Base-by-base conservation (phyloP, 1,284 basidiomycete species). In the Golubevia sp. region DNA sequence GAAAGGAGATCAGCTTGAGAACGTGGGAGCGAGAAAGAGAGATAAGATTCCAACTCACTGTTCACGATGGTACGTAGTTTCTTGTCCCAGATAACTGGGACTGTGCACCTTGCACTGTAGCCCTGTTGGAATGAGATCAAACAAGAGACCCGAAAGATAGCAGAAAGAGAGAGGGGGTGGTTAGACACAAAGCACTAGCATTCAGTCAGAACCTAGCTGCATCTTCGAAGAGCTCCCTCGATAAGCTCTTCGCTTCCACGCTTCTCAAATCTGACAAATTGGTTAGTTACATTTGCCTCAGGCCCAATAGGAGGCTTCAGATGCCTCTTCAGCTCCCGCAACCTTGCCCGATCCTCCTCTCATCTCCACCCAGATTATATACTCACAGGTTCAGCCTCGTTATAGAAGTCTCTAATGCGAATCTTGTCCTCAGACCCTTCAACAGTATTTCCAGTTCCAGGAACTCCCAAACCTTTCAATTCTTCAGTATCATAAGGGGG, bases 41-140 rank as follows among this genome's bases (percentile, higher is more conserved):
- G 48, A 18, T 23, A 18, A 18, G 48, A 49, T 23, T 18, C 18
- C 48, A 18, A 92, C 83, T 97, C 94, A 84, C 97, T 99, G 86
- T 92, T 97, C 61, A 99, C 97, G 71, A 99, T 92, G 44, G 92
- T 93, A 62, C 91, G 85, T 49, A 84, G 86, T 85, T 97, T 92
- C 86, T 91, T 96, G 86, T 98, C 97, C 93, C 94, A 99, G 1
- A 98, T 86, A 55, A 95, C 86, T n/a, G 96, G 95, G 24, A 84
- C 83, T 2, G 83, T 84, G 63, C 71, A 76, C 30, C 80, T 71
- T 49, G 70, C 71, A 38, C 55, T 38, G 64, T 83, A 84, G 4
- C 75, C 62, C 26, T 27, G 51, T 27, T 24, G 51, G 21, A 53
- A 53, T 27, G 51, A n/a, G n/a, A n/a, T n/a, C n/a, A n/a, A n/a